Base-by-base conservation (phyloP, 306 rosid species). In the Betula pendula region DNA sequence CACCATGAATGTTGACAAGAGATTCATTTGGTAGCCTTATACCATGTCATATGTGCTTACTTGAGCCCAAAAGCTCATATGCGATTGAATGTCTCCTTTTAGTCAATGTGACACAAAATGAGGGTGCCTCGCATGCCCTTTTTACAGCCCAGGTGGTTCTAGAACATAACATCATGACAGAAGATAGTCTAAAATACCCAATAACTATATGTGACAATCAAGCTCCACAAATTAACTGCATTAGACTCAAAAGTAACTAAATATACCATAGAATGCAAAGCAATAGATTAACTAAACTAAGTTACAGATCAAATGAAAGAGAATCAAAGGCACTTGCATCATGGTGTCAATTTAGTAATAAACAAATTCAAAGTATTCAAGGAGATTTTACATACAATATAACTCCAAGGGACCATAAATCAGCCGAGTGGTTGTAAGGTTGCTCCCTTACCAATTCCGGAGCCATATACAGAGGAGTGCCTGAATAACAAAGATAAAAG, bases 401-500 rank as follows among this genome's bases (percentile, higher is more conserved):
- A 75, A 95, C 97, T 80, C 99, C 99, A 53, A 95, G 97, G 63
- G 99, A 95, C 99, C 99, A 95, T 71, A 95, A 82, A 85, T 95
- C 99, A 71, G 94, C 99, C 55, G 97, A 87, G 84, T 95, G 99
- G 83, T 81, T 95, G 87, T 95, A 95, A 19, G 99, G 99, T 72
- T 95, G 97, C 81, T 95, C 99, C 33, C 97, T 88, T 53, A 95
- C 99, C 75, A 95, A 89, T 84, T 95, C 99, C 0, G 99, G 99
- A 82, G 99, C 99, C 99, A 92, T 95, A 84, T 95, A 95, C 72
- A 95, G 80, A 17, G 99, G 99, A 59, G 99, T 95, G 59, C 99
- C 99, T 95, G 85, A 45, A 84, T 63, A 68, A 75, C n/a, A 53
- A 12, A 40, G 35, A 79, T 35, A 42, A 65, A 43, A 22, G 69